Base-by-base conservation (phyloP, 2,329 filamentous ascomycete genomes). In the Aspergillus phoenicis region DNA sequence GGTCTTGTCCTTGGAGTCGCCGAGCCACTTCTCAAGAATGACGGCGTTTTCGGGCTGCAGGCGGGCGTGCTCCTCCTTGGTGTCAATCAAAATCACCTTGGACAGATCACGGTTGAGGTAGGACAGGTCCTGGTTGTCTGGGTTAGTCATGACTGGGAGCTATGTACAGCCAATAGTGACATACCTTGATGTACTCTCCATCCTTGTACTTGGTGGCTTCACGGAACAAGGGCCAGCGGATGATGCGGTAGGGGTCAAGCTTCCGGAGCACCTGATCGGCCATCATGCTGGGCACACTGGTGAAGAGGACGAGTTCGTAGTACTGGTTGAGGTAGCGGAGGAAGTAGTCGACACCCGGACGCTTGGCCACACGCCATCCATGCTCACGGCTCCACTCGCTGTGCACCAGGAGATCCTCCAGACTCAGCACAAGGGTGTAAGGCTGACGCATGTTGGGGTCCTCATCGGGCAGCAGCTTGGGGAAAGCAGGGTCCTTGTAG, bases 121-220 rank as follows among this genome's bases (percentile, higher is more conserved):
- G 2, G 93, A 93, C n/a, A 99, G 87, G 74, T 99, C 95, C 91
- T 96, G 70, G 39, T 43, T 13, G 28, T 57, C 52, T 39, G 48
- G 15, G 20, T 70, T 57, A 65, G 63, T 63, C 61, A 66, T 17
- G 45, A n/a, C 28, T 7, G 28, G 15, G n/a, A 8, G n/a, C 8
- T n/a, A 17, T 11, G 22, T 11, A 13, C 4, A 20, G 10, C 8
- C 47, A 36, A 17, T 4, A 28, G 45, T 45, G 10, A 17, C 80
- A 66, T 80, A 93, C 92, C 88, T 99, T 99, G 79, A 99, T 86
- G 72, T 98, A 93, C 79, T 97, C 91, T 66, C 95, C 95, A 66
- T 96, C 90, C 79, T 97, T 90, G 76, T 97, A 99, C 71, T 93
- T 91, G 62, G 95, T 98, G n/a, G 94, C 95, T 78, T 99, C 95